Base-by-base conservation (phyloP, 495 filamentous ascomycete genomes). In the Talaromyces trachyspermus region DNA sequence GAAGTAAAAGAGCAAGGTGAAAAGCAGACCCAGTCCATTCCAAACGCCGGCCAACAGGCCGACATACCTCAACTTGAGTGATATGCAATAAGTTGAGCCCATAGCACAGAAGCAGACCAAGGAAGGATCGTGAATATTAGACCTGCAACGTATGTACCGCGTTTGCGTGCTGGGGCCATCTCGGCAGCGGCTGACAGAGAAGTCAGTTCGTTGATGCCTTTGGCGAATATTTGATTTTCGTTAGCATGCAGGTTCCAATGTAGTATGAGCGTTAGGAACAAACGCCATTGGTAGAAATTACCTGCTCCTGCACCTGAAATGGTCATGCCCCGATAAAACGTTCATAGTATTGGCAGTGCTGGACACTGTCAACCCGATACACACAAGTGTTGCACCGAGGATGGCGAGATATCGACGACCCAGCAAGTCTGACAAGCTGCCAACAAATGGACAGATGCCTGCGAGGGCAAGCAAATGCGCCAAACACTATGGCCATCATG, bases 401-500 rank as follows among this genome's bases (percentile, higher is more conserved):
- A 86, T 66, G 19, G 83, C 83, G 17, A 86, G 79, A 56, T 74
- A 81, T 47, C 83, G 75, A 49, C 84, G 77, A 25, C 84, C 84
- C 37, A 84, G 57, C 6, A 87, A 58, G 67, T 88, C 84, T 4
- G 84, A 87, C 1, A 88, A 53, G 17, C 77, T 78, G 4, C 84
- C 84, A 19, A 87, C 83, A 48, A 88, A 87, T 7, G 84, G 84
- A 44, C 81, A 85, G 9, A 87, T 75, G 38, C 76, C 79, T 3
- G 84, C 81, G 2, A 84, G 72, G 32, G 80, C 69, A 7, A 88
- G 74, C 3, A 88, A 65, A 54, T 88, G 80, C 14, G 75, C 81
- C 2, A 85, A 68, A 30, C 84, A 66, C 68, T 70, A 43, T 22
- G 4, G 6, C n/a, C n/a, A 18, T 6, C 37, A 24, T 38, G 38